A percentile compares a stretch with the other conserved stretches of the same genome.
Conservation (phyloP, 208 protist genomes). For the Leishmania amazonensis region DNA sequence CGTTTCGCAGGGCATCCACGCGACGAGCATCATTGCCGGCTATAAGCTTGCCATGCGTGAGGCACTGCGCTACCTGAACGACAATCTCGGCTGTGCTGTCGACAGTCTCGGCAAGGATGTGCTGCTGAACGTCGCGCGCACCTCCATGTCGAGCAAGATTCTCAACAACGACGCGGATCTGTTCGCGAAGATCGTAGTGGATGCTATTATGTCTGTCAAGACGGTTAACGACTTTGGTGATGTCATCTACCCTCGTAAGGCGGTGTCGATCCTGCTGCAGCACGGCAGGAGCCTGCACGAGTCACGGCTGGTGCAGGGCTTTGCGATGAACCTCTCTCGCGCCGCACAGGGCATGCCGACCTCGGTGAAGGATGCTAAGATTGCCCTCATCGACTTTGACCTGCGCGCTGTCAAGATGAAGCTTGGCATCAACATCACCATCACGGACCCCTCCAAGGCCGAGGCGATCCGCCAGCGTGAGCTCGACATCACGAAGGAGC, state of each 20-base stretch:
- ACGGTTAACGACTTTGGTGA: slow-evolving; percentile 92
- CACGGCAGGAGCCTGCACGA: slow-evolving; percentile 97
- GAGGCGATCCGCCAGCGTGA: slow-evolving; percentile 97
- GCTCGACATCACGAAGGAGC: slow-evolving; percentile 97
- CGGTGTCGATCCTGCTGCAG: slow-evolving; percentile 98
- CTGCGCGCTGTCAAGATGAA: slow-evolving; percentile 97
- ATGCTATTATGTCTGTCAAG: slow-evolving; percentile 92
- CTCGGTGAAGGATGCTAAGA: slow-evolving; percentile 95
- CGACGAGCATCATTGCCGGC: slow-evolving; percentile 98
- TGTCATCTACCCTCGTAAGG: slow-evolving; percentile 97
- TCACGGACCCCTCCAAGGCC: slow-evolving; percentile 97
- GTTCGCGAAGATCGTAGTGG: slow-evolving; percentile 97
- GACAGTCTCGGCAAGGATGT: slow-evolving; percentile 94
- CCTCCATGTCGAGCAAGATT: slow-evolving; percentile 99
- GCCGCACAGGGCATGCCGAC: slow-evolving; percentile 98
- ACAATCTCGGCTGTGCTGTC: slow-evolving; percentile 86
- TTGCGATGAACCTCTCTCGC: slow-evolving; percentile 96
- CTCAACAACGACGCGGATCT: slow-evolving; percentile 96
- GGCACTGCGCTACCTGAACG: slow-evolving; percentile 96
- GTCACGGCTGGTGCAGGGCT: slow-evolving; percentile 93
- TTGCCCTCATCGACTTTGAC: slow-evolving; percentile 99
- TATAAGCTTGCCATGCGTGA: slow-evolving; percentile 98
- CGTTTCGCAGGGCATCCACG: slow-evolving; percentile 97
- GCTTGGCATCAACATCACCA: slow-evolving; percentile 97
- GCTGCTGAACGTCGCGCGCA: slow-evolving; percentile 98